Conservation (phyloP, 2,329 filamentous ascomycete genomes). For the Fusarium clavum region DNA sequence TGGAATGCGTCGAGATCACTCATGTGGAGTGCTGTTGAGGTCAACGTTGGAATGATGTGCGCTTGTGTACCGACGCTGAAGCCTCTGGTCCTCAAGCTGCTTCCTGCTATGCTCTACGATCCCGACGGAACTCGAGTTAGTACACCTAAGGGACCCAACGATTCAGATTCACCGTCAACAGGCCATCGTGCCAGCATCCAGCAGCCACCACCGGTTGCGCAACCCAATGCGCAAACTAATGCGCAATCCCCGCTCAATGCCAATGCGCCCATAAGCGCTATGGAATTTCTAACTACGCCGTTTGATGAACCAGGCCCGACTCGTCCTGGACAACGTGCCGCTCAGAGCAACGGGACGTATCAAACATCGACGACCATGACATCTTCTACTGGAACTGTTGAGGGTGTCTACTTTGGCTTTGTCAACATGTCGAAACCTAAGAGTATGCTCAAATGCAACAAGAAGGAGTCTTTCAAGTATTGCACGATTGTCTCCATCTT, state of each 20-base stretch:
- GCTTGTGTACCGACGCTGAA: conserved; percentile 94
- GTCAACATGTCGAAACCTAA: conserved; percentile 77
- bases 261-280: conserved; percentile 50
- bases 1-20: conserved; percentile 86
- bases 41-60: conserved; percentile 89
- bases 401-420: conserved; percentile 77
- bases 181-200: conserved; percentile 41
- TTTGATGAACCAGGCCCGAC: conserved; percentile 43
- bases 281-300: conserved; percentile 63
- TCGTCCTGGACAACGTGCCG: conserved; percentile 18
- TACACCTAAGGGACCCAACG: conserved; percentile 47
- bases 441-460: conserved; percentile 74
- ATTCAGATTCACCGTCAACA: conserved; percentile 48
- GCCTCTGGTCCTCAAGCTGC: conserved; percentile 76
- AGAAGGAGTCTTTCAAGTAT: conserved; percentile 75
- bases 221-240: conserved; percentile 20
- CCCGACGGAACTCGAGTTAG: conserved; percentile 56
- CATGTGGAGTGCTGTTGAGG: conserved; percentile 95
- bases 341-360: conserved; percentile 15
- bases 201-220: conserved; percentile 42
- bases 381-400: conserved; percentile 48
- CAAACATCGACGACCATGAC: conserved; percentile 51
- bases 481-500: conserved; percentile 81
- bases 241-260: conserved; percentile 39
- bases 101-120: conserved; percentile 68